Evolutionary conservation across 768 basidiomycete genomes (phyloP).

Genomic region (Trametes elegans): DNA sequence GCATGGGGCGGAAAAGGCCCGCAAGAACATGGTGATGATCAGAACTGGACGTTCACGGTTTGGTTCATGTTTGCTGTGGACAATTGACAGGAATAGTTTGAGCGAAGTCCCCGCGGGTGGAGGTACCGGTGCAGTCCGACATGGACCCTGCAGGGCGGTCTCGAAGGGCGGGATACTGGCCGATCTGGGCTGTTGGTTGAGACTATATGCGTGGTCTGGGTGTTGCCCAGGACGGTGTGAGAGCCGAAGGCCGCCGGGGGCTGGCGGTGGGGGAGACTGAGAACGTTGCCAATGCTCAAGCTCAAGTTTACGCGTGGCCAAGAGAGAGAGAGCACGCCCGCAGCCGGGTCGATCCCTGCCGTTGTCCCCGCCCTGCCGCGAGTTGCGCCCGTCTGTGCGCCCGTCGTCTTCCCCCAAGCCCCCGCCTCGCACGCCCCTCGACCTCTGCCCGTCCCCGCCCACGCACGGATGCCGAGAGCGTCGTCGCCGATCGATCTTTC

Average conservation of each 20-base stretch:
- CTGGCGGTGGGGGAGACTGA: not conserved
- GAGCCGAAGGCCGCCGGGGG: too few species aligned
- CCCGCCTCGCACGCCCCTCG: not conserved
- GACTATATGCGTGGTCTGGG: too few species aligned
- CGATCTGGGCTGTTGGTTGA: too few species aligned
- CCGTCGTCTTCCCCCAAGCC: not conserved
- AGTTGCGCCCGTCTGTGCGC: not conserved
- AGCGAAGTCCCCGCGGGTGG: too few species aligned
- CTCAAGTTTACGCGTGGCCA: not conserved
- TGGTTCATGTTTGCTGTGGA: not conserved
- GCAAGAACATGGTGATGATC: slow-evolving; percentile 15
- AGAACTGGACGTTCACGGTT: slow-evolving; percentile 8
- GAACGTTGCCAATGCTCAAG: too few species aligned
- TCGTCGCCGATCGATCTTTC: slow-evolving; percentile 11
- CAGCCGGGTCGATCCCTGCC: not conserved
- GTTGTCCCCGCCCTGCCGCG: not conserved
- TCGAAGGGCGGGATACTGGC: too few species aligned
- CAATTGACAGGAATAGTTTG: too few species aligned
- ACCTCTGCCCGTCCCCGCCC: not conserved
- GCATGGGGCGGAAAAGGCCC: slow-evolving; percentile 1
- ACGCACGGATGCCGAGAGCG: not conserved
- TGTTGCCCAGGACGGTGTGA: too few species aligned
- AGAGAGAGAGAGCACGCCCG: not conserved
- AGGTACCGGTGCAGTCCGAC: too few species aligned
- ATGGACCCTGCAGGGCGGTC: too few species aligned